Percentiles rank a stretch among this genome's conserved stretches.
phyloP scores from a whole-genome alignment of 208 protist species.

The Trypanosoma theileri region DNA sequence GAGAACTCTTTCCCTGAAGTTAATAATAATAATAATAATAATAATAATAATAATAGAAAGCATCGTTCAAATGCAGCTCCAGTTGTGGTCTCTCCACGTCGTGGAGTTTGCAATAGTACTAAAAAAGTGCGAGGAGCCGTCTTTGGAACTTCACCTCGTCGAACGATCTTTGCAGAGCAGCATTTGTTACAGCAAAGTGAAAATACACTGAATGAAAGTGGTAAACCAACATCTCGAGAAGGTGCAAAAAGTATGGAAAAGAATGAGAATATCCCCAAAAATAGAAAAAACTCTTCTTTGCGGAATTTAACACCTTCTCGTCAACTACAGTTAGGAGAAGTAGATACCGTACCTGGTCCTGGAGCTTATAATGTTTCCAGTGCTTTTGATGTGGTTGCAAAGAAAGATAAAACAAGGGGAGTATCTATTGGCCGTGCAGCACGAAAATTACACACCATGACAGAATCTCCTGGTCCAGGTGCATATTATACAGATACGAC shows the following conservation, averaged over 20 bases:
- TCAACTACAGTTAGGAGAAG: background rate
- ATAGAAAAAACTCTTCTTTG: background rate
- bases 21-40: background rate
- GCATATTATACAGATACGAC: slow-evolving; percentile 19
- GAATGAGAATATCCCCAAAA: background rate
- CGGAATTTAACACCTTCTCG: slow-evolving; percentile 8
- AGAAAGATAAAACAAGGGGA: slow-evolving; percentile 5
- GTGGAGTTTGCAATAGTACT: background rate
- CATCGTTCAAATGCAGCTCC: background rate
- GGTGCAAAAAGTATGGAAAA: background rate
- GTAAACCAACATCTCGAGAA: background rate
- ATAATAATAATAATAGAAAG: background rate
- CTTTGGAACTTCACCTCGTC: slow-evolving; percentile 42
- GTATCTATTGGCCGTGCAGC: slow-evolving; percentile 18
- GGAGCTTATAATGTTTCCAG: slow-evolving; percentile 58
- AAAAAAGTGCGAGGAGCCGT: slow-evolving; percentile 28
- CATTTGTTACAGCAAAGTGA: background rate
- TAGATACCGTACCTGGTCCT: slow-evolving; percentile 40
- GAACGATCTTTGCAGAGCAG: slow-evolving; percentile 30
- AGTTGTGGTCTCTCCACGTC: background rate
- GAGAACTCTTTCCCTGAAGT: too few relatives aligned
- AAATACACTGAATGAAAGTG: background rate
- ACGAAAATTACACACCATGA: slow-evolving; percentile 8
- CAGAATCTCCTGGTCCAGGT: slow-evolving; percentile 28
- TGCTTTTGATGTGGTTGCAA: slow-evolving; percentile 31